Percentiles rank a stretch among this genome's conserved stretches.
phyloP scores from a whole-genome alignment of 108 stramenopile species.

The Fragilaria crotonensis region DNA sequence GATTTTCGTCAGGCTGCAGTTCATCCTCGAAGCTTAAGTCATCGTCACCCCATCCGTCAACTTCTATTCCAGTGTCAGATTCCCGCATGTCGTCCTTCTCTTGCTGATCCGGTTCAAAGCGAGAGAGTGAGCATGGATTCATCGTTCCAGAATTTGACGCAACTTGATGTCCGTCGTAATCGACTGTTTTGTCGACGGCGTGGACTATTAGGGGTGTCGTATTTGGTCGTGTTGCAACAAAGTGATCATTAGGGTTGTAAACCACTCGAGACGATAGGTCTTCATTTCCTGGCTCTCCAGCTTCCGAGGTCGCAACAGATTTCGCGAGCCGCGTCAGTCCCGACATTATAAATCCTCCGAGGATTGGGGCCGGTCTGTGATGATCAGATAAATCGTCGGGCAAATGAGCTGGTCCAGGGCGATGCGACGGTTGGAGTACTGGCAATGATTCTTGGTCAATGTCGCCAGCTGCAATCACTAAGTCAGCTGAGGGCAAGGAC shows the following conservation, averaged over 20 bases:
- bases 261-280: too few relatives aligned
- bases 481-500: neutral
- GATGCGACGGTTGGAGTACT: neutral
- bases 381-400: neutral
- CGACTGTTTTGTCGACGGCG: neutral
- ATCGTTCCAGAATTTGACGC: neutral
- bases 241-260: neutral
- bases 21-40: neutral
- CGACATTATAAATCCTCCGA: constrained; percentile 62
- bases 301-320: constrained; percentile 57
- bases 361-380: constrained; percentile 52
- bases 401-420: neutral
- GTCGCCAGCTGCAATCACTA: neutral
- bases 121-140: too few relatives aligned
- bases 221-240: neutral
- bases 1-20: neutral
- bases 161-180: too few relatives aligned
- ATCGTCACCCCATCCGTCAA: neutral
- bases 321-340: constrained; percentile 61
- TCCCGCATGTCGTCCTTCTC: neutral
- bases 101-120: neutral
- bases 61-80: neutral
- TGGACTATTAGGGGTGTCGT: neutral
- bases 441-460: neutral
- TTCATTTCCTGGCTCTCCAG: too few relatives aligned